Base-by-base conservation (phyloP, 2,329 filamentous ascomycete species). In the Pyricularia pennisetigena region DNA sequence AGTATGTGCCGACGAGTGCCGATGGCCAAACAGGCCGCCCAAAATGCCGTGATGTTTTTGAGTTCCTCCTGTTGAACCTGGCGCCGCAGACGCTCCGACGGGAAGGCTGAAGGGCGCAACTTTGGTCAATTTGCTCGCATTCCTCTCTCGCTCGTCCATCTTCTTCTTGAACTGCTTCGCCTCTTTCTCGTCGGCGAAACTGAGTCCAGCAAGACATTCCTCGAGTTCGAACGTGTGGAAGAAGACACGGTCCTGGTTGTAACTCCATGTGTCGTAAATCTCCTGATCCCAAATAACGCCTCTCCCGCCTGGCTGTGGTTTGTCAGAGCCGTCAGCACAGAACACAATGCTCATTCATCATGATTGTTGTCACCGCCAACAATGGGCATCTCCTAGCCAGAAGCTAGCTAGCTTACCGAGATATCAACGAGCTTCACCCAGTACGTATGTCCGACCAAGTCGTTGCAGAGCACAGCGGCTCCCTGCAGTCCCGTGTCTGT, bases 361-460 rank as follows among this genome's bases (percentile, higher is more conserved):
- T 49, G 7, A 49, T n/a, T 16, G n/a, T 7, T 49, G 7, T 49
- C 16, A 49, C 20, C 41, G 29, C 49, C 32, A 68, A 14, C 16
- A 26, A 28, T 28, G 2, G 23, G 14, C 41, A 41, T 64, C 54
- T 68, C 54, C 65, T 14, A 68, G 69, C 64, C 71, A 69, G 41
- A 66, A 30, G 35, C 61, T 59, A 67, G 64, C 64, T 61, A 68
- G 63, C 90, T 76, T 84, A 97, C 93, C 77, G 93, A 97, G 68
- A 99, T 89, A 78, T 99, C 95, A 67, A 99, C 95, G 81, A 99
- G 83, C 83, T 99, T 99, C 73, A 99, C 82, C 93, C 94, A 99
- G 80, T 94, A 97, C 0, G 95, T 97, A 78, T 97, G 90, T 72
- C 95, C 95, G 30, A 98, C 93, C 57, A 97, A 81, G 77, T 99